Evolutionary conservation across 73 alveolate species (phyloP).

Genomic region (Blepharisma stoltei): DNA sequence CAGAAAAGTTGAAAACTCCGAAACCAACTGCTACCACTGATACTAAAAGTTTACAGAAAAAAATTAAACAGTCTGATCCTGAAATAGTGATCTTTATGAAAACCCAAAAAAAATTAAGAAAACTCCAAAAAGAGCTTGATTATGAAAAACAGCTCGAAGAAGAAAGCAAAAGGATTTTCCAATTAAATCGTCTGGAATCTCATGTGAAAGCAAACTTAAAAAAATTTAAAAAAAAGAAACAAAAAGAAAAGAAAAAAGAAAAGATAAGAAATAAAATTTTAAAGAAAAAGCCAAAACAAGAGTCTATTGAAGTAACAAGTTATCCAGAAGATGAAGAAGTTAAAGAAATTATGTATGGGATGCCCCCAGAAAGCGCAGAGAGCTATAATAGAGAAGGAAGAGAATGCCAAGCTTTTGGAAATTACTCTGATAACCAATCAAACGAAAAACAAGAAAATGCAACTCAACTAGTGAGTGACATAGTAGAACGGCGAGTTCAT

Average conservation of each 20-base stretch:
- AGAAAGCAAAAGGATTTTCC: background rate
- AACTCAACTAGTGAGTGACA: constrained; percentile 18
- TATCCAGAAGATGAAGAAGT: constrained; percentile 26
- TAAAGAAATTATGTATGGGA: background rate
- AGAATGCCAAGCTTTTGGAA: constrained; percentile 21
- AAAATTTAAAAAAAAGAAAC: background rate
- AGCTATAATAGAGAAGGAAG: background rate
- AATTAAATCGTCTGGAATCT: background rate
- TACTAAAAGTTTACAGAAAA: background rate
- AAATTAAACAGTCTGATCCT: background rate
- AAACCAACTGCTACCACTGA: no score
- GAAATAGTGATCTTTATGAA: background rate
- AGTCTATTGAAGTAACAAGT: background rate
- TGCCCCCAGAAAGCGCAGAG: background rate
- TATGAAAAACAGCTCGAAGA: background rate
- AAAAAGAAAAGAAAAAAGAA: background rate
- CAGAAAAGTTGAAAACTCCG: no score
- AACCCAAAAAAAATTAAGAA: background rate
- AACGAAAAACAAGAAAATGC: background rate
- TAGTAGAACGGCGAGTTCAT: constrained; percentile 9
- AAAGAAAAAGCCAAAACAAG: background rate
- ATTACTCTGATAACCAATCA: background rate
- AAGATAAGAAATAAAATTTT: background rate
- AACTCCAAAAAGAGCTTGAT: background rate
- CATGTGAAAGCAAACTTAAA: no score